Evolutionary conservation across 768 basidiomycete genomes (phyloP).

Genomic region (Trametes cingulata): DNA sequence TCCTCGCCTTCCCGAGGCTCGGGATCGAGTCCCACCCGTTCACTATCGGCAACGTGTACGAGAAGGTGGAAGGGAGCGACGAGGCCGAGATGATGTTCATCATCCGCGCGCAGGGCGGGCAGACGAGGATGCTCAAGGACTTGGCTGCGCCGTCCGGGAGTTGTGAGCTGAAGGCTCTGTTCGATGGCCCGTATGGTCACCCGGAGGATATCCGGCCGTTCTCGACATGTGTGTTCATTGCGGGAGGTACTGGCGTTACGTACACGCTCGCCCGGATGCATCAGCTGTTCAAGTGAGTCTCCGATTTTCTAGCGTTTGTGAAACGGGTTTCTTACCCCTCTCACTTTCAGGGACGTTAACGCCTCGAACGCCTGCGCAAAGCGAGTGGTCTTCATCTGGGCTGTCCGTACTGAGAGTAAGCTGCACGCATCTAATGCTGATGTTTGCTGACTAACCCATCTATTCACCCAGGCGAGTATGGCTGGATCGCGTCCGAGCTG

Average conservation of each 20-base stretch:
- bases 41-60: conserved; percentile 47
- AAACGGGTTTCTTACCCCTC: not conserved
- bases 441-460: not conserved
- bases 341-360: conserved; percentile 12
- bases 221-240: conserved; percentile 39
- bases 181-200: conserved; percentile 46
- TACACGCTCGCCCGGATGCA: conserved; percentile 36
- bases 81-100: conserved; percentile 50
- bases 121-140: conserved; percentile 40
- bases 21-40: conserved; percentile 52
- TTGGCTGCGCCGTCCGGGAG: conserved; percentile 17
- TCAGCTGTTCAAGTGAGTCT: conserved; percentile 34
- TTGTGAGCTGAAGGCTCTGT: conserved; percentile 31
- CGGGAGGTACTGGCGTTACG: conserved; percentile 37
- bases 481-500: conserved; percentile 23
- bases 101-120: conserved; percentile 50
- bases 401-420: conserved; percentile 30
- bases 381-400: conserved; percentile 35
- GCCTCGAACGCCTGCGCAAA: conserved; percentile 22
- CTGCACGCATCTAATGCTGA: not conserved
- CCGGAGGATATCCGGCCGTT: conserved; percentile 35
- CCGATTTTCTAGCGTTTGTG: not conserved
- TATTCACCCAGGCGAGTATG: conserved; percentile 23
- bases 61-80: conserved; percentile 22
- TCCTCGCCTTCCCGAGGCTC: conserved; percentile 46